phyloP scores from a whole-genome alignment of 31 red algal genomes.

The Odonthalia washingtoniensis region DNA sequence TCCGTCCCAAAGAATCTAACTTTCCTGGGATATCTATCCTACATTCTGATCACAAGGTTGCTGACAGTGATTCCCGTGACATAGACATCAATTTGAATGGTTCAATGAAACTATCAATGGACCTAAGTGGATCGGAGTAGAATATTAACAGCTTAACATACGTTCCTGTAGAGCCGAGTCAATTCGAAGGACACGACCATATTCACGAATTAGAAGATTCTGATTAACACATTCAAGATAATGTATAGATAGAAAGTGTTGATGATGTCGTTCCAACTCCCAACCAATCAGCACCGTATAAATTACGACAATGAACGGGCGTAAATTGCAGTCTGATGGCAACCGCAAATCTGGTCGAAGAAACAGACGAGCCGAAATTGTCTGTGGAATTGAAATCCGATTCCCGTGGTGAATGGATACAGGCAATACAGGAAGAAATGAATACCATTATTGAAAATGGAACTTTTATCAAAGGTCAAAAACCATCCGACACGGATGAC shows the following conservation, averaged over 20 bases:
- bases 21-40: constrained; percentile 41
- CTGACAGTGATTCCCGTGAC: no score
- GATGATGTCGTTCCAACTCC: no score
- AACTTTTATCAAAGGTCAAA: background rate
- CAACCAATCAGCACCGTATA: no score
- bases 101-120: background rate
- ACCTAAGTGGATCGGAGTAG: no score
- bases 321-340: background rate
- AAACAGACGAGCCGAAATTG: background rate
- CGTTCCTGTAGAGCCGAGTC: background rate
- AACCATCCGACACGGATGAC: background rate
- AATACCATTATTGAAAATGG: constrained; percentile 13
- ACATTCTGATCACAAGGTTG: no score
- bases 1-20: constrained; percentile 1
- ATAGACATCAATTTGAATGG: background rate
- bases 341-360: background rate
- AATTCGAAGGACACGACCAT: background rate
- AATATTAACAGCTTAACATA: background rate
- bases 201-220: background rate
- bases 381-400: background rate
- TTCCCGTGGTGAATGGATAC: background rate
- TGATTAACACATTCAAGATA: no score
- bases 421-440: constrained; percentile 35
- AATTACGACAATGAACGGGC: no score
- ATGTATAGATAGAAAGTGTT: no score